Evolutionary conservation across 768 basidiomycete species (phyloP).

Genomic region (Rhodosporidiobolus sp.): DNA sequence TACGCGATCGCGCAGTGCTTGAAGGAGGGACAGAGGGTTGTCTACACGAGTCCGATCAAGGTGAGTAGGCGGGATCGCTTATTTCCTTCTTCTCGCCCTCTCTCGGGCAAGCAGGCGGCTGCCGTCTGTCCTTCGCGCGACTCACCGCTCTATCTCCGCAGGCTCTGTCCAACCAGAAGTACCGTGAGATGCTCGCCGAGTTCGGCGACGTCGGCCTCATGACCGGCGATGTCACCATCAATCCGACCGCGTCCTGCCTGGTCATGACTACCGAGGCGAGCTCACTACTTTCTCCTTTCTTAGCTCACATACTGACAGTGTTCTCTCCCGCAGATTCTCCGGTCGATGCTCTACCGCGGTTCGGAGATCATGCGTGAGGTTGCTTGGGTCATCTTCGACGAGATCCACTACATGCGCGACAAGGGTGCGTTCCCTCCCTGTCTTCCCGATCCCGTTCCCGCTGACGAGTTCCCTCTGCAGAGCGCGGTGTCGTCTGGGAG

Average conservation of each 20-base stretch:
- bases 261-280: slow-evolving; percentile 98
- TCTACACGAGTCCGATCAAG: slow-evolving; percentile 99
- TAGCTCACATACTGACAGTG: neutral
- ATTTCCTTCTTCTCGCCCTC: neutral
- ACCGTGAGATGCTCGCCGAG: slow-evolving; percentile 92
- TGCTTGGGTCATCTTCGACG: slow-evolving; percentile 99
- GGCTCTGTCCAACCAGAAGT: slow-evolving; percentile 98
- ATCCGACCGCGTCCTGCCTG: slow-evolving; percentile 90
- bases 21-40: slow-evolving; percentile 88
- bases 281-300: slow-evolving; percentile 1
- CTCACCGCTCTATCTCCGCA: slow-evolving; percentile 48
- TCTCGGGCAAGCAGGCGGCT: neutral
- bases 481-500: slow-evolving; percentile 99
- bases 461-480: slow-evolving; percentile 48
- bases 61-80: slow-evolving; percentile 55
- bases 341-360: slow-evolving; percentile 97
- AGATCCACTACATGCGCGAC: slow-evolving; percentile 99
- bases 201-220: slow-evolving; percentile 98
- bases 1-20: slow-evolving; percentile 98
- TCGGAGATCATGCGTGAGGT: slow-evolving; percentile 99
- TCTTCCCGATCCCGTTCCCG: neutral
- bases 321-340: slow-evolving; percentile 68
- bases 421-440: slow-evolving; percentile 53
- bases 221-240: slow-evolving; percentile 99
- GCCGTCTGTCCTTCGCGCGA: neutral